Percentiles rank a stretch among this genome's conserved stretches.
These are phyloP conservation scores for Truncatella angustata DNA, from an alignment of 2,329 filamentous ascomycete genomes.

Conservation along the genomic window DNA sequence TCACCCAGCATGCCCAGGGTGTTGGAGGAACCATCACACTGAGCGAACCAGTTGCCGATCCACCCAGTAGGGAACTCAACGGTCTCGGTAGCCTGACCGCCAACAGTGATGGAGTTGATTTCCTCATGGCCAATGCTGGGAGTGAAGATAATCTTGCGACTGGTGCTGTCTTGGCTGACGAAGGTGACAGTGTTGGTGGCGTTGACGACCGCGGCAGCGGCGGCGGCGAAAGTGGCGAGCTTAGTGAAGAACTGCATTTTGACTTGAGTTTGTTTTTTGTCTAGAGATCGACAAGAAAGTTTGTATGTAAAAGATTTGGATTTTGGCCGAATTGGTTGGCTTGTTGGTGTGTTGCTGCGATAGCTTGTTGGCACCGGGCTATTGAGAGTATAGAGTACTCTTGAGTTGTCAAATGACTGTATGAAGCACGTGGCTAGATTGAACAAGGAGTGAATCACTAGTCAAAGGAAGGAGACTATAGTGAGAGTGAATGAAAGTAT, in stretches of 20 bases:
- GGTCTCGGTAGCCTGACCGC: slow-evolving; percentile 34
- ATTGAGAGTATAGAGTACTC: background rate
- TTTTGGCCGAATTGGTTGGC: background rate
- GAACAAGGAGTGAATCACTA: slow-evolving; percentile 26
- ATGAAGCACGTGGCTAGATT: background rate
- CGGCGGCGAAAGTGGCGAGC: slow-evolving; percentile 38
- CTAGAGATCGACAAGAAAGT: background rate
- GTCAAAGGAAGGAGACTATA: slow-evolving; percentile 25
- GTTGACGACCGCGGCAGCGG: slow-evolving; percentile 40
- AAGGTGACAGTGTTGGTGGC: slow-evolving; percentile 55
- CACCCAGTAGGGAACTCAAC: slow-evolving; percentile 43
- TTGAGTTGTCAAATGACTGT: slow-evolving; percentile 3
- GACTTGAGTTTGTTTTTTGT: slow-evolving; percentile 22
- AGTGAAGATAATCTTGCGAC: slow-evolving; percentile 52
- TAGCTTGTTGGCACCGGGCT: slow-evolving; percentile 7
- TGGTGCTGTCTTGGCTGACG: slow-evolving; percentile 52
- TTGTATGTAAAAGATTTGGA: background rate
- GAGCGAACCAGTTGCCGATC: slow-evolving; percentile 51
- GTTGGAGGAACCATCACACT: slow-evolving; percentile 41
- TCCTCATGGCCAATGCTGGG: slow-evolving; percentile 34
- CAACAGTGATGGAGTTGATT: slow-evolving; percentile 38
- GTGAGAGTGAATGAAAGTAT: slow-evolving; percentile 19
- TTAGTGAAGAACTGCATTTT: slow-evolving; percentile 55
- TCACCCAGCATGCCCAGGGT: slow-evolving; percentile 52
- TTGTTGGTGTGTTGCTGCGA: slow-evolving; percentile 2